These are phyloP conservation scores for Vigna radiata DNA, from an alignment of 306 rosid species.

Conservation along the genomic window DNA sequence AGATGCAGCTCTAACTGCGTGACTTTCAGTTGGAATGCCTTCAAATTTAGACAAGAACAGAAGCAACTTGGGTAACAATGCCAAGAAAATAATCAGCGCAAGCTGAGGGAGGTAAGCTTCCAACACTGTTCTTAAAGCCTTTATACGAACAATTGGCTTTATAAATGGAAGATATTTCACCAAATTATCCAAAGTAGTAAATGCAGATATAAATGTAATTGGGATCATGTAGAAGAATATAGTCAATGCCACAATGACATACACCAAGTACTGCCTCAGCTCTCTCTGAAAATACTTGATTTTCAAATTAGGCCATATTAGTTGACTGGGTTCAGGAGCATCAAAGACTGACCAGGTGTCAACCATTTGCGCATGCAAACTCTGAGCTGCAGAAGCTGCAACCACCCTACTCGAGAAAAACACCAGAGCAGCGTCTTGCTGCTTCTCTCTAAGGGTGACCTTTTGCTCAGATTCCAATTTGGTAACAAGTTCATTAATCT, in stretches of 20 bases:
- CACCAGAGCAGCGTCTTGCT: constrained; percentile 74
- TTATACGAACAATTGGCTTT: constrained; percentile 56
- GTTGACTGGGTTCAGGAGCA: constrained; percentile 82
- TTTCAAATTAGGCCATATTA: constrained; percentile 80
- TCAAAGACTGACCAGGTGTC: constrained; percentile 72
- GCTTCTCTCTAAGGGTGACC: constrained; percentile 83
- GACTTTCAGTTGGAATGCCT: constrained; percentile 86
- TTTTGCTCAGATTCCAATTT: constrained; percentile 87
- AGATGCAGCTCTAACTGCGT: constrained; percentile 82
- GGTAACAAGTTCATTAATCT: constrained; percentile 61
- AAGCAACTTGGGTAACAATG: constrained; percentile 83
- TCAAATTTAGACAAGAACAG: constrained; percentile 75
- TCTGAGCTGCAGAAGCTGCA: constrained; percentile 95
- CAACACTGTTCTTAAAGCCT: constrained; percentile 62
- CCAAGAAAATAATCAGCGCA: constrained; percentile 80
- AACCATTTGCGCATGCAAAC: constrained; percentile 76
- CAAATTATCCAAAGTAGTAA: constrained; percentile 77
- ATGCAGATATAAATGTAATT: constrained; percentile 67
- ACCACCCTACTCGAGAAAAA: constrained; percentile 71
- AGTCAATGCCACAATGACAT: constrained; percentile 68
- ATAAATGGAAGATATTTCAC: constrained; percentile 76
- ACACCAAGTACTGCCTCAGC: constrained; percentile 71
- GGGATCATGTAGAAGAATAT: constrained; percentile 86
- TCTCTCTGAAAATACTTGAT: constrained; percentile 67
- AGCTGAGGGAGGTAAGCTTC: constrained; percentile 96